phyloP scores from a whole-genome alignment of 805 yeast species.

The Sugiyamaella valdiviana region DNA sequence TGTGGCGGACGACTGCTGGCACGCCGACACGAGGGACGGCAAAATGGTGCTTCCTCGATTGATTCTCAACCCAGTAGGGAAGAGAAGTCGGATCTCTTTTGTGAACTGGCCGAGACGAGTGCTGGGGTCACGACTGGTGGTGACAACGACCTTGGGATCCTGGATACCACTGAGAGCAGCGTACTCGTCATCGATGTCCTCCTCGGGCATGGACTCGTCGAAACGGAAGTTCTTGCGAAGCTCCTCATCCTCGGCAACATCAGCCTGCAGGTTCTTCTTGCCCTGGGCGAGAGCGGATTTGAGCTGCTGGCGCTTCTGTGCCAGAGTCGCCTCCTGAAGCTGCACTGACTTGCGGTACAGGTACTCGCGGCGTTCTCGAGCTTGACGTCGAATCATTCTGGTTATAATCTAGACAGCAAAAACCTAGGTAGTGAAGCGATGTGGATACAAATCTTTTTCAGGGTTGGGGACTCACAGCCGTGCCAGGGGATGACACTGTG shows the following conservation, averaged over 20 bases:
- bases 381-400: constrained; percentile 72
- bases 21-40: constrained; percentile 76
- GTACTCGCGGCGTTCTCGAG: constrained; percentile 93
- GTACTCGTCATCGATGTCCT: constrained; percentile 84
- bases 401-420: background rate
- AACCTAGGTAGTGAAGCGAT: no score
- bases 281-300: constrained; percentile 89
- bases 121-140: constrained; percentile 90
- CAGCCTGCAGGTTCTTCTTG: constrained; percentile 73
- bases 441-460: background rate
- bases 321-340: constrained; percentile 78
- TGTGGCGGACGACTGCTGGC: constrained; percentile 72
- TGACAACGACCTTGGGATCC: constrained; percentile 86
- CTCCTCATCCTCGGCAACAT: constrained; percentile 77
- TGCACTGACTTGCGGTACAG: constrained; percentile 83
- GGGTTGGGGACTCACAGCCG: background rate
- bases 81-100: constrained; percentile 81
- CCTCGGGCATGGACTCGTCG: constrained; percentile 70
- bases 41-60: constrained; percentile 91
- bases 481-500: background rate
- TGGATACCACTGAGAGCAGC: constrained; percentile 76
- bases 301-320: constrained; percentile 79
- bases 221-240: constrained; percentile 76
- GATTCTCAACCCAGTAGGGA: constrained; percentile 82
- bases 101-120: constrained; percentile 83